Percentiles rank a stretch among this genome's conserved stretches.
phyloP scores from a whole-genome alignment of 2,329 filamentous ascomycete species.

The Scortechinia acanthostroma region DNA sequence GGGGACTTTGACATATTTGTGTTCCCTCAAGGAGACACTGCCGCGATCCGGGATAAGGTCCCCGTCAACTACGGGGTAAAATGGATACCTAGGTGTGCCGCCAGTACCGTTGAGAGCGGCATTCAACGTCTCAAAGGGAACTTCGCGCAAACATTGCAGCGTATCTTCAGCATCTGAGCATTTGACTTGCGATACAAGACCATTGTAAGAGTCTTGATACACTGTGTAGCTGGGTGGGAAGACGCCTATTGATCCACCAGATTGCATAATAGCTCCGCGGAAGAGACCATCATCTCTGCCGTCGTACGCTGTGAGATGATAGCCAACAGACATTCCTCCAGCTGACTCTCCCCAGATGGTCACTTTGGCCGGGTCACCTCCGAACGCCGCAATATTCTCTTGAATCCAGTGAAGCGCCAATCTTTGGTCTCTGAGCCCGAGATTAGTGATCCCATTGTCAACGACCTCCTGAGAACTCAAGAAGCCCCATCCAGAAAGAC shows the following conservation, averaged over 20 bases:
- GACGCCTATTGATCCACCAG: constrained; percentile 25
- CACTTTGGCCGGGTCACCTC: constrained; percentile 34
- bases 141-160: constrained; percentile 37
- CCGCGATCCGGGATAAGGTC: constrained; percentile 44
- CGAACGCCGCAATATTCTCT: constrained; percentile 39
- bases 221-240: constrained; percentile 15
- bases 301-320: constrained; percentile 34
- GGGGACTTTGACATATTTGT: constrained; percentile 56
- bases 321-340: constrained; percentile 29
- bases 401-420: constrained; percentile 39
- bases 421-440: constrained; percentile 40
- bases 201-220: constrained; percentile 35
- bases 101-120: constrained; percentile 26
- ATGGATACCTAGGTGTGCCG: constrained; percentile 18
- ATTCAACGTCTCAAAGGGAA: constrained; percentile 36
- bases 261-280: constrained; percentile 39
- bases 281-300: constrained; percentile 44
- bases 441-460: constrained; percentile 34
- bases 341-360: constrained; percentile 44
- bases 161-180: constrained; percentile 36
- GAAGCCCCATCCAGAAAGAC: constrained; percentile 42
- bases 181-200: constrained; percentile 32
- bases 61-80: constrained; percentile 38
- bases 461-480: constrained; percentile 32
- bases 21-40: constrained; percentile 42